Conservation (phyloP, 2,329 filamentous ascomycete genomes). For the Sclerotinia borealis region DNA sequence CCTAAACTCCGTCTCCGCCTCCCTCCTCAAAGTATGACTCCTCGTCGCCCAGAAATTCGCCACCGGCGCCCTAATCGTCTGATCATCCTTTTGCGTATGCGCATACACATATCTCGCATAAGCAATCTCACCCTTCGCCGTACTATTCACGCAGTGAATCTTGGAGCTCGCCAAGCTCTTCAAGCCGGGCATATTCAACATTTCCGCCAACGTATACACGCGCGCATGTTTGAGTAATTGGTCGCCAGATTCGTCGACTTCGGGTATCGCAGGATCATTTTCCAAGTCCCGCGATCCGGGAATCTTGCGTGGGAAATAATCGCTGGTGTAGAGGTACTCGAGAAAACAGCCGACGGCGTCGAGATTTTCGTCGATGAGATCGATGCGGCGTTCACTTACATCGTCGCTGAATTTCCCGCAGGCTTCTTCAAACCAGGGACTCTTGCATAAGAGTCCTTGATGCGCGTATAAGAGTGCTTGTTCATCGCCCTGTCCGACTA, state of each 20-base stretch:
- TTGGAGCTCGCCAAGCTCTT: slow-evolving; percentile 77
- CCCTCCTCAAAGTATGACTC: slow-evolving; percentile 73
- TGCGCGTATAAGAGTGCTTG: slow-evolving; percentile 69
- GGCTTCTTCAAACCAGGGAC: slow-evolving; percentile 65
- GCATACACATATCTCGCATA: slow-evolving; percentile 90
- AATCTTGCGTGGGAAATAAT: slow-evolving; percentile 74
- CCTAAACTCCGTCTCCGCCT: slow-evolving; percentile 82
- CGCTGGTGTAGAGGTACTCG: slow-evolving; percentile 76
- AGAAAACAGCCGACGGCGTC: slow-evolving; percentile 74
- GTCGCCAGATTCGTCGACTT: slow-evolving; percentile 69
- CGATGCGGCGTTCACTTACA: slow-evolving; percentile 59
- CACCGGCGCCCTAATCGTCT: slow-evolving; percentile 70
- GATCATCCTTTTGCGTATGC: slow-evolving; percentile 63
- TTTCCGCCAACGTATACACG: slow-evolving; percentile 82
- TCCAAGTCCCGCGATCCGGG: slow-evolving; percentile 62
- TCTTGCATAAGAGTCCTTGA: slow-evolving; percentile 67
- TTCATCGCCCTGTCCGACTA: slow-evolving; percentile 55
- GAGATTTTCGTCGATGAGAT: slow-evolving; percentile 61
- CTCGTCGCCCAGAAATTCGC: slow-evolving; percentile 87
- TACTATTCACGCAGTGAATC: slow-evolving; percentile 86
- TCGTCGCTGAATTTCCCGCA: slow-evolving; percentile 57
- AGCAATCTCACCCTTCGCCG: slow-evolving; percentile 81
- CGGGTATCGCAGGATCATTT: slow-evolving; percentile 56
- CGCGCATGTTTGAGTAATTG: slow-evolving; percentile 85
- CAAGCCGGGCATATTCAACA: slow-evolving; percentile 61